phyloP scores from a whole-genome alignment of 805 yeast genomes.

The Teunomyces cretensis region DNA sequence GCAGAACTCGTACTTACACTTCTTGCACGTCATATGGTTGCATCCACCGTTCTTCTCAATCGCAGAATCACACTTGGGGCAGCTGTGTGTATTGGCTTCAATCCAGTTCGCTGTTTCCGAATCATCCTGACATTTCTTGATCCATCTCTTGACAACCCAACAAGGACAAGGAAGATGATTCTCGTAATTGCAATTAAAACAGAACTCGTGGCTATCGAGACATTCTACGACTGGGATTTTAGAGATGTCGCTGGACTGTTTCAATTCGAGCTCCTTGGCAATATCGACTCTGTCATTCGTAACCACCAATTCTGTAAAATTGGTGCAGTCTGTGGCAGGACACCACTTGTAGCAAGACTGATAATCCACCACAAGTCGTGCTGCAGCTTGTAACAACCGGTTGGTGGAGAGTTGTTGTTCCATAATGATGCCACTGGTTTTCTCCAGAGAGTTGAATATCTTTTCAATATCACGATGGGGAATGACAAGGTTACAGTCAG shows the following conservation, averaged over 20 bases:
- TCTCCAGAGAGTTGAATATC: slow-evolving; percentile 5
- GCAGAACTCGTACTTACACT: slow-evolving; percentile 79
- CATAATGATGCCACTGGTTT: slow-evolving; percentile 7
- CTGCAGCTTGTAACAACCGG: slow-evolving; percentile 36
- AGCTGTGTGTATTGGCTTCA: slow-evolving; percentile 74
- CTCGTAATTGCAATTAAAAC: slow-evolving; percentile 72
- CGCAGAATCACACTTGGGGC: slow-evolving; percentile 76
- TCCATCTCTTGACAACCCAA: slow-evolving; percentile 65
- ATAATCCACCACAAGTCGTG: slow-evolving; percentile 50
- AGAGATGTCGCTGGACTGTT: slow-evolving; percentile 10
- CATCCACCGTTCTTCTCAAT: slow-evolving; percentile 97
- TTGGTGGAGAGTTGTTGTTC: slow-evolving; percentile 29
- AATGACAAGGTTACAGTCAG: slow-evolving; percentile 47
- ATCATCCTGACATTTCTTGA: slow-evolving; percentile 77
- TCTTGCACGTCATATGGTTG: slow-evolving; percentile 89
- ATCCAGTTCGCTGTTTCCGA: slow-evolving; percentile 90
- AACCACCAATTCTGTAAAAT: slow-evolving; percentile 44
- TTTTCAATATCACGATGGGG: slow-evolving; percentile 40
- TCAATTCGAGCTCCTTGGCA: slow-evolving; percentile 5
- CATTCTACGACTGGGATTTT: slow-evolving; percentile 72
- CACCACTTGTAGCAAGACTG: slow-evolving; percentile 67
- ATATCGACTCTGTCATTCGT: slow-evolving; percentile 22
- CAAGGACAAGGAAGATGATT: slow-evolving; percentile 90
- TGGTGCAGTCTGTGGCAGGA: slow-evolving; percentile 78
- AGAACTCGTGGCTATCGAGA: slow-evolving; percentile 64